These are phyloP conservation scores for Tylopilus sp. DNA, from an alignment of 1,284 basidiomycete species.

Conservation along the genomic window DNA sequence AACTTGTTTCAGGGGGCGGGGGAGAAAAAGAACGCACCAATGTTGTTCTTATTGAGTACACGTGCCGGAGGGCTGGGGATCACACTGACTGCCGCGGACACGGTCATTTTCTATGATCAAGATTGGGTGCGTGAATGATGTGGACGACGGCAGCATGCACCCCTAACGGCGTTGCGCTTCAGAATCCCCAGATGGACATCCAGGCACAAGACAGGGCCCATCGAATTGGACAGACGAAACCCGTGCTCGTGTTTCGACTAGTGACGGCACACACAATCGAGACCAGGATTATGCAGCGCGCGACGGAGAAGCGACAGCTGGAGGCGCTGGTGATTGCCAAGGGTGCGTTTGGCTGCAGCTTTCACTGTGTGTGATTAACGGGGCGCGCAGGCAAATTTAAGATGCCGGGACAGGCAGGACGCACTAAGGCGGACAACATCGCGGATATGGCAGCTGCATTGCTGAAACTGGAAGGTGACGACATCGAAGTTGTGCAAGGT, in stretches of 20 bases:
- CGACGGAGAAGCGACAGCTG: slow-evolving; percentile 89
- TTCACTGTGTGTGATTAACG: slow-evolving; percentile 1
- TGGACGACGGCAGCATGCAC: background rate
- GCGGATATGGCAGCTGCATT: slow-evolving; percentile 87
- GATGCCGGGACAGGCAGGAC: slow-evolving; percentile 63
- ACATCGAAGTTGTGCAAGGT: slow-evolving; percentile 87
- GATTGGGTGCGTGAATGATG: slow-evolving; percentile 78
- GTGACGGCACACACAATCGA: slow-evolving; percentile 92
- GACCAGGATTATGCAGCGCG: slow-evolving; percentile 91
- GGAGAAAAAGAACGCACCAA: slow-evolving; percentile 71
- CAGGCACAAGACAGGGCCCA: slow-evolving; percentile 98
- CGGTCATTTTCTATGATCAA: slow-evolving; percentile 95
- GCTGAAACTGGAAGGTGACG: slow-evolving; percentile 86
- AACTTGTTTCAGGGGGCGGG: slow-evolving; percentile 85
- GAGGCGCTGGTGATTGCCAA: slow-evolving; percentile 96
- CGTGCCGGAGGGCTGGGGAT: slow-evolving; percentile 94
- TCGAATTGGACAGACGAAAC: slow-evolving; percentile 93
- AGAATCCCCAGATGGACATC: slow-evolving; percentile 97
- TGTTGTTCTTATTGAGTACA: slow-evolving; percentile 92
- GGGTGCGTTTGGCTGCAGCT: slow-evolving; percentile 54
- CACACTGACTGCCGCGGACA: slow-evolving; percentile 94
- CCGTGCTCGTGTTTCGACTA: slow-evolving; percentile 90
- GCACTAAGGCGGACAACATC: slow-evolving; percentile 68
- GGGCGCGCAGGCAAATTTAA: slow-evolving; percentile 80
- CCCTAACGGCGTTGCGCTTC: slow-evolving; percentile 16